These are phyloP conservation scores for Sarocladium strictum DNA, from an alignment of 2,329 filamentous ascomycete species.

Conservation along the genomic window DNA sequence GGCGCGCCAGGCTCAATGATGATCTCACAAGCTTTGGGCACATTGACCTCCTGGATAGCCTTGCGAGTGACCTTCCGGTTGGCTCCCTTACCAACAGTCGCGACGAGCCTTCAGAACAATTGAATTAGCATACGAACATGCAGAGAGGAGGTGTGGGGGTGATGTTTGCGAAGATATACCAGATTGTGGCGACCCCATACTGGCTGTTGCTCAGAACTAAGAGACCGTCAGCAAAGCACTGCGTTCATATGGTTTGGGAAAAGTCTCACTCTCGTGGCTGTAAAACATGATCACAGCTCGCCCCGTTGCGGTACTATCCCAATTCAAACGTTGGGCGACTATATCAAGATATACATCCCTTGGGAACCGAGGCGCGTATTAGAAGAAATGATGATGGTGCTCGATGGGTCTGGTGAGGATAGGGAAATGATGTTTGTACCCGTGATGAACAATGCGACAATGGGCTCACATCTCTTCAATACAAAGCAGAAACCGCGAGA, in stretches of 20 bases:
- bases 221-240: slow-evolving; percentile 18
- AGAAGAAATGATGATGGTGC: too few relatives aligned
- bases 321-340: too few relatives aligned
- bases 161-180: slow-evolving; percentile 54
- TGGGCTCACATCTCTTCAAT: background rate
- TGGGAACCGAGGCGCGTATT: too few relatives aligned
- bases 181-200: slow-evolving; percentile 91
- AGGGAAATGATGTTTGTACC: background rate
- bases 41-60: slow-evolving; percentile 81
- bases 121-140: background rate
- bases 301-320: background rate
- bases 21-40: slow-evolving; percentile 80
- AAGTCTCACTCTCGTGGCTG: slow-evolving; percentile 78
- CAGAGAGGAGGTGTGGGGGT: background rate
- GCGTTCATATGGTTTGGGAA: too few relatives aligned
- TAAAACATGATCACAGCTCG: slow-evolving; percentile 72
- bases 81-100: slow-evolving; percentile 73
- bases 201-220: slow-evolving; percentile 75
- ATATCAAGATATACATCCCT: too few relatives aligned
- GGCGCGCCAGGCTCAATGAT: slow-evolving; percentile 78
- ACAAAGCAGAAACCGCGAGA: background rate
- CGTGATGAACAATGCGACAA: too few relatives aligned
- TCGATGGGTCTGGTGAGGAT: background rate
- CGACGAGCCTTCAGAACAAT: slow-evolving; percentile 64
- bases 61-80: slow-evolving; percentile 74